Evolutionary conservation across 2,329 filamentous ascomycete genomes (phyloP), one percentile per base, ranked within the genome.

Genomic region (Verticillium nubilum): DNA sequence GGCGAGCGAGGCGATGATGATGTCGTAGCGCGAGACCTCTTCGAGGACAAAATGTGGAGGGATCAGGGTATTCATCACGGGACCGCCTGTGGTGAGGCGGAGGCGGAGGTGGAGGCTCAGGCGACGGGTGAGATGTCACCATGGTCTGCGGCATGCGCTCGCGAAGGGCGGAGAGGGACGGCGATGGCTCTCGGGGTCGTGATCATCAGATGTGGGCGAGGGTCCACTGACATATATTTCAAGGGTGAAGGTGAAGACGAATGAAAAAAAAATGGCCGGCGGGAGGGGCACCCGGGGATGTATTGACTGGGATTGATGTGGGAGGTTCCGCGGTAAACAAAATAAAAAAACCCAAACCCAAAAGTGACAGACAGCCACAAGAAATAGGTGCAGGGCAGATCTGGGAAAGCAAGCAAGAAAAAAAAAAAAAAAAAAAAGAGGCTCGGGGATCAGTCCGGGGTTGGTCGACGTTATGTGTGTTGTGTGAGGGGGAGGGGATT

Each of bases 1-100:
- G 15, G 73, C 74, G 25, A 71, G 60, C 1, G 67, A 69, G 47
- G 73, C 73, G 35, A 72, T 62, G 55, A 67, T 61, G 27, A 69
- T 60, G 35, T 70, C 68, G 33, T 63, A 33, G 12, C 29, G n/a
- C 6, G 66, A 62, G n/a, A 68, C 66, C 26, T 61, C 59, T 55
- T 64, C 62, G 23, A 61, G 60, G 42, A 59, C 37, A 54, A 59
- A 68, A 10, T 64, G 23, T 3, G 66, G 62, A 26, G 66, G 53
- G 25, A 67, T 57, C 52, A 67, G 58, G 33, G 37, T 47, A 9
- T 47, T 47, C 37, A 47, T 47, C 37, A 47, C 37, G 37, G 58
- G 57, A 42, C 37, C n/a, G 29, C 29, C 29, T 31, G 4, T 31
- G 7, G 29, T 12, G 29, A 31, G 29, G 29, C 29, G 29, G 29